A percentile compares a stretch with the other conserved stretches of the same genome.
phyloP scores from a whole-genome alignment of 805 yeast species.

The Yarrowia sp. region DNA sequence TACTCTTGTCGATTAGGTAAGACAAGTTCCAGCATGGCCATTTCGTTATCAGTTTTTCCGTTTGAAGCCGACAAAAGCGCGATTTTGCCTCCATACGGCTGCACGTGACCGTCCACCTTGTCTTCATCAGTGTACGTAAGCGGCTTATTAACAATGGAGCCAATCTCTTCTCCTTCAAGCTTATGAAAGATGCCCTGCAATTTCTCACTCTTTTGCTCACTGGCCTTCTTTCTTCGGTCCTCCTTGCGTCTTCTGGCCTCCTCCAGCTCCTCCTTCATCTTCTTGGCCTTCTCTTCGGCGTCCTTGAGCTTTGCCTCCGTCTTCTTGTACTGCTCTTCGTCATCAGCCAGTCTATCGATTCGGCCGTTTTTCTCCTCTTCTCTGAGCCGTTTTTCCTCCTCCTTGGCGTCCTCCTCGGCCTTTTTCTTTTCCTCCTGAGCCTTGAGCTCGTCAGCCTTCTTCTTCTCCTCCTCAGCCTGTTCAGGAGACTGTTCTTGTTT shows the following conservation, averaged over 20 bases:
- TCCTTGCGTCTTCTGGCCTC: slow-evolving; percentile 4
- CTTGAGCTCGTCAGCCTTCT: neutral
- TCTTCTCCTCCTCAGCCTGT: neutral
- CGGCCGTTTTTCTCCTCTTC: slow-evolving; percentile 30
- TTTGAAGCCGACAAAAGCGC: slow-evolving; percentile 34
- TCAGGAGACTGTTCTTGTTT: neutral
- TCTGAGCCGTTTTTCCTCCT: slow-evolving; percentile 7
- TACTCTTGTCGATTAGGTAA: slow-evolving; percentile 38
- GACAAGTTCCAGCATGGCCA: slow-evolving; percentile 28
- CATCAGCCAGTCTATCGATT: slow-evolving; percentile 28
- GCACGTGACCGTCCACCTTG: slow-evolving; percentile 24
- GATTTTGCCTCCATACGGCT: slow-evolving; percentile 28
- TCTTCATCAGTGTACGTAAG: neutral
- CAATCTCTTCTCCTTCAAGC: slow-evolving; percentile 16
- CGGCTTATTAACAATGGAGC: slow-evolving; percentile 8
- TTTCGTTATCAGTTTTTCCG: slow-evolving; percentile 33
- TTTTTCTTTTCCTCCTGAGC: neutral
- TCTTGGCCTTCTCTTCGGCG: neutral
- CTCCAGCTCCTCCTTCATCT: slow-evolving; percentile 25
- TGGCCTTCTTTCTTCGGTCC: slow-evolving; percentile 18
- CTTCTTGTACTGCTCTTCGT: slow-evolving; percentile 4
- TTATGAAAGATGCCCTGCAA: slow-evolving; percentile 7
- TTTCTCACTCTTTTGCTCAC: slow-evolving; percentile 12
- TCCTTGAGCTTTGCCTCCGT: neutral
- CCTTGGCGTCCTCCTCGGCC: slow-evolving; percentile 8